phyloP scores from a whole-genome alignment of 768 basidiomycete genomes.

The Collybia sp. region DNA sequence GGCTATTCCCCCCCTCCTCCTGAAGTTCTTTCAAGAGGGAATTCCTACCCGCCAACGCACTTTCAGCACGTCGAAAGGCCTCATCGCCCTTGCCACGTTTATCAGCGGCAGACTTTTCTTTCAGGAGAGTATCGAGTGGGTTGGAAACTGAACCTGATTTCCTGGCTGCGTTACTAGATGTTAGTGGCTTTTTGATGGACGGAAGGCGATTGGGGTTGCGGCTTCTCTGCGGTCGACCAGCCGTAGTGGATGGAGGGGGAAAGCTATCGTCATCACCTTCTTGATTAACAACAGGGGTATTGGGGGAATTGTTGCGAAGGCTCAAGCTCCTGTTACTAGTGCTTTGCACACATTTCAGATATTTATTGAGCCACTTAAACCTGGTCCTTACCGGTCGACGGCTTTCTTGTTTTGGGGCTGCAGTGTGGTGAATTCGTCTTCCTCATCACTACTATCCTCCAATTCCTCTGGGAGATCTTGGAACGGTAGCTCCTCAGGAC shows the following conservation, averaged over 20 bases:
- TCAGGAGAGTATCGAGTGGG: conserved; percentile 51
- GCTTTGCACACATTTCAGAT: too few species aligned
- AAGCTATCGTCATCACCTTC: too few species aligned
- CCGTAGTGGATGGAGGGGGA: too few species aligned
- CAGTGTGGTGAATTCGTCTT: conserved; percentile 16
- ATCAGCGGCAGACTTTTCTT: conserved; percentile 42
- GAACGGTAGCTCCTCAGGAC: conserved; percentile 34
- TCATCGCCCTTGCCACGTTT: conserved; percentile 33
- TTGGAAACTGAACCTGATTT: conserved; percentile 30
- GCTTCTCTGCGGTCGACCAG: too few species aligned
- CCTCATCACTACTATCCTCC: conserved; percentile 52
- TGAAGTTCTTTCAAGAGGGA: conserved; percentile 11
- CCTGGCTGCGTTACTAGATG: conserved; percentile 1
- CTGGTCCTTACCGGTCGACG: conserved; percentile 11
- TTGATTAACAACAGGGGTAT: too few species aligned
- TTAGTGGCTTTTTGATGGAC: too few species aligned
- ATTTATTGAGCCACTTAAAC: too few species aligned
- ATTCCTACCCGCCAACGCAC: conserved; percentile 25
- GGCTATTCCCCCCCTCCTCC: conserved; percentile 27
- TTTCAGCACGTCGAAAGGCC: conserved; percentile 43
- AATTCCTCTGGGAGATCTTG: conserved; percentile 36
- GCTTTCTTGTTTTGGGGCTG: conserved; percentile 9
- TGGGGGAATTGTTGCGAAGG: too few species aligned
- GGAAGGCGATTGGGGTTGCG: too few species aligned
- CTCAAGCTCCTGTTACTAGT: too few species aligned